Conservation (phyloP, 495 filamentous ascomycete genomes). For the Aspergillus biplanus region DNA sequence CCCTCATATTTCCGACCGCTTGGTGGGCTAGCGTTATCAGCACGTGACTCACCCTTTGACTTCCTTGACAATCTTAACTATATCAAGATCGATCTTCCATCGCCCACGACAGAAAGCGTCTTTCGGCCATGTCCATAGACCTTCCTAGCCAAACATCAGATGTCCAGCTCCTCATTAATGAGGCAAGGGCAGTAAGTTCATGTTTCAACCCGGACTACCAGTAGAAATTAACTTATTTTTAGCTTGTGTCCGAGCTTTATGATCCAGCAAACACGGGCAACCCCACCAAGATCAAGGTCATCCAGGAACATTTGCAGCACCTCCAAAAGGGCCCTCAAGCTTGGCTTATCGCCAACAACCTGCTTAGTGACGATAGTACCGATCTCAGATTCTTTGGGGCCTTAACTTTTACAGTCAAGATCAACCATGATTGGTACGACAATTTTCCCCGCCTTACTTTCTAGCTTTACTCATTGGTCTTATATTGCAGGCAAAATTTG, state of each 20-base stretch:
- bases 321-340: slow-evolving; percentile 78
- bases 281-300: slow-evolving; percentile 60
- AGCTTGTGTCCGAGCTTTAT: slow-evolving; percentile 64
- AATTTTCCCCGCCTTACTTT: not conserved
- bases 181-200: slow-evolving; percentile 32
- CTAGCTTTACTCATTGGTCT: slow-evolving; percentile 22
- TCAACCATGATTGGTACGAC: slow-evolving; percentile 78
- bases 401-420: slow-evolving; percentile 87
- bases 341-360: slow-evolving; percentile 80
- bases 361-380: slow-evolving; percentile 65
- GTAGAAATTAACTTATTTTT: slow-evolving; percentile 3
- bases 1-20: slow-evolving; percentile 1
- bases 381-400: slow-evolving; percentile 93
- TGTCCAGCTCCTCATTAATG: slow-evolving; percentile 31
- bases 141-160: slow-evolving; percentile 25
- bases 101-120: slow-evolving; percentile 13
- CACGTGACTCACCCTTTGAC: slow-evolving; percentile 30
- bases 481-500: slow-evolving; percentile 56
- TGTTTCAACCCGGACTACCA: not conserved
- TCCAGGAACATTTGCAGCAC: slow-evolving; percentile 75
- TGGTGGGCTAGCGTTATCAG: slow-evolving; percentile 29
- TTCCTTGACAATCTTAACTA: slow-evolving; percentile 8
- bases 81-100: slow-evolving; percentile 25
- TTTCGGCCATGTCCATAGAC: slow-evolving; percentile 33
- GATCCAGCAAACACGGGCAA: slow-evolving; percentile 59